Percentiles rank a stretch among this genome's conserved stretches.
phyloP scores from a whole-genome alignment of 2,329 filamentous ascomycete genomes.

The Ophiobolus disseminans region DNA sequence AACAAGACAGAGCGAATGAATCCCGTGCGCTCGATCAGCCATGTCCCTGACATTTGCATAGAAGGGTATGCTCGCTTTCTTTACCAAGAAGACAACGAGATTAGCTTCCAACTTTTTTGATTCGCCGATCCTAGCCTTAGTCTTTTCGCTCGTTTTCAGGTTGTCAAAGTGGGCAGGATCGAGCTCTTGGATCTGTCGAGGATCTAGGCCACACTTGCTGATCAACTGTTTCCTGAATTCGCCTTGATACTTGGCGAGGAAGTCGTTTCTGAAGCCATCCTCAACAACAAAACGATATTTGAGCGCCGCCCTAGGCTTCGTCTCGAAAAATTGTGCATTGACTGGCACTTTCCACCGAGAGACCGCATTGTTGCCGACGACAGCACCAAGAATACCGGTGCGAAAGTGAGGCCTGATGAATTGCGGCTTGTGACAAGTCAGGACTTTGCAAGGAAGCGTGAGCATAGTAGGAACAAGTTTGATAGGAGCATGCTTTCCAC shows the following conservation, averaged over 20 bases:
- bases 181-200: background rate
- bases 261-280: background rate
- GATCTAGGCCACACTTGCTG: background rate
- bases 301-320: background rate
- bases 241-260: background rate
- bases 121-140: background rate
- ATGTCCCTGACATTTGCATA: background rate
- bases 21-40: background rate
- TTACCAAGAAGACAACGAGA: background rate
- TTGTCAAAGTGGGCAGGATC: background rate
- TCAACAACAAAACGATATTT: background rate
- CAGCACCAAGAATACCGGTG: too few species aligned
- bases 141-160: background rate
- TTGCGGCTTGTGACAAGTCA: too few species aligned
- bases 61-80: background rate
- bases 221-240: background rate
- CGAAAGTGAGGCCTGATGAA: too few species aligned
- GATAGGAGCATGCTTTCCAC: background rate
- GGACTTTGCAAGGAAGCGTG: too few species aligned
- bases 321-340: background rate
- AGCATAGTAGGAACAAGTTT: background rate
- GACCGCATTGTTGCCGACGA: too few species aligned
- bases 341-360: background rate
- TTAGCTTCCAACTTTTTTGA: background rate
- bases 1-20: background rate